Conservation (phyloP, 2,329 filamentous ascomycete genomes). For the Scytalidium lignicola region DNA sequence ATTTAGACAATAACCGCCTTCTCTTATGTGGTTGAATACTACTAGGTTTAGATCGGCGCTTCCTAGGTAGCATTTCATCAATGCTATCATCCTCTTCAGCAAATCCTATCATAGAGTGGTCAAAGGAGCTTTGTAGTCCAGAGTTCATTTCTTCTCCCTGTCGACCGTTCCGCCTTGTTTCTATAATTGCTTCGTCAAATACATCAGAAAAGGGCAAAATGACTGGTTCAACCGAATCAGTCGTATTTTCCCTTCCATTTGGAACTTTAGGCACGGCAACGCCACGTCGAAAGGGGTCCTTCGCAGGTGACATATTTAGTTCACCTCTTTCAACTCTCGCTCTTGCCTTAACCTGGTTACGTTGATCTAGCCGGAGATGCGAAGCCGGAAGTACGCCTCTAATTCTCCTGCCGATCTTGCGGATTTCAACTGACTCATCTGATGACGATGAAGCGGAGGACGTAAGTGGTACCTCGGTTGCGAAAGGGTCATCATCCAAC, state of each 20-base stretch:
- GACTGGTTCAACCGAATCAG: neutral
- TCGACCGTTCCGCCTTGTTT: constrained; percentile 1
- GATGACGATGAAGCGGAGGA: constrained; percentile 17
- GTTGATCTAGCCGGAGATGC: constrained; percentile 57
- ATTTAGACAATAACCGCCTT: constrained; percentile 10
- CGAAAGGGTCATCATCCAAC: constrained; percentile 16
- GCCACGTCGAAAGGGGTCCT: constrained; percentile 18
- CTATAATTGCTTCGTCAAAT: constrained; percentile 17
- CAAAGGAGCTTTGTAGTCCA: constrained; percentile 12
- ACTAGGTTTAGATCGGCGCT: constrained; percentile 12
- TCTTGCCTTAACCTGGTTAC: constrained; percentile 27
- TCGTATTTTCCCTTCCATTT: neutral
- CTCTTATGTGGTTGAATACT: constrained; percentile 12
- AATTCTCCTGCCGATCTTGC: constrained; percentile 33
- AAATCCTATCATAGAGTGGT: constrained; percentile 14
- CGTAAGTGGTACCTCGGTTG: constrained; percentile 5
- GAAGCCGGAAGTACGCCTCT: constrained; percentile 62
- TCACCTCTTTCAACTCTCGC: constrained; percentile 7
- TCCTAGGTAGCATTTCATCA: constrained; percentile 29
- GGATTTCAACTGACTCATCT: constrained; percentile 22
- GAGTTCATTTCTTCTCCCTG: constrained; percentile 10
- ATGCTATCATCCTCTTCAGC: constrained; percentile 27
- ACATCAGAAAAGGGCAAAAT: constrained; percentile 21
- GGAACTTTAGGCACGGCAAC: constrained; percentile 22
- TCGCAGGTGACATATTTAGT: constrained; percentile 13